Percentiles rank a stretch among this genome's conserved stretches.
Evolutionary conservation across 176 grass and related monocot genomes (phyloP).

Genomic region (Melocanna baccifera): DNA sequence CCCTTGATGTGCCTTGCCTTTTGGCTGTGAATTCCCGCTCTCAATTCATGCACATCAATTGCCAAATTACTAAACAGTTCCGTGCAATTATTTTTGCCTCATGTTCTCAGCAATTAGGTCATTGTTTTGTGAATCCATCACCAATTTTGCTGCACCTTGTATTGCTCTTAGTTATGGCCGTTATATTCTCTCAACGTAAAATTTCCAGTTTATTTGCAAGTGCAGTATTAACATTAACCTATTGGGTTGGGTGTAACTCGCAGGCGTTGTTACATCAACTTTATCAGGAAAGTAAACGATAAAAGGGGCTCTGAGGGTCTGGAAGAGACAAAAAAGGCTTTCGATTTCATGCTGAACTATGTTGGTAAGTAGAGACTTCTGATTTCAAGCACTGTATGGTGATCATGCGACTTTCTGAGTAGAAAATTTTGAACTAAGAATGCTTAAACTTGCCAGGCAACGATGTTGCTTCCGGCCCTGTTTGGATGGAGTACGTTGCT

Average conservation of each 20-base stretch:
- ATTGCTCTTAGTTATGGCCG: background rate
- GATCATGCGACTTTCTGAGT: background rate
- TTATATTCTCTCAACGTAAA: background rate
- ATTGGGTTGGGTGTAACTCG: slow-evolving; percentile 28
- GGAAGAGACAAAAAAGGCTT: slow-evolving; percentile 93
- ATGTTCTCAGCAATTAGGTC: background rate
- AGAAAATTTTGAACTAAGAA: background rate
- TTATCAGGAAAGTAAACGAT: slow-evolving; percentile 75
- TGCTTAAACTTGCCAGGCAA: slow-evolving; percentile 47
- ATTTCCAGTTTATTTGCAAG: background rate
- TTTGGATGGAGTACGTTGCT: slow-evolving; percentile 96
- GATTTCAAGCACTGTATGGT: background rate
- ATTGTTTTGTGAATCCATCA: background rate
- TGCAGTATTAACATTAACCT: background rate
- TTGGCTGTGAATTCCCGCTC: background rate
- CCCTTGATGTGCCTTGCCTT: background rate
- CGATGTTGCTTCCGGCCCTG: slow-evolving; percentile 85
- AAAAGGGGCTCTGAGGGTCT: slow-evolving; percentile 76
- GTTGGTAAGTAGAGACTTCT: slow-evolving; percentile 55
- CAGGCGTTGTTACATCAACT: slow-evolving; percentile 92
- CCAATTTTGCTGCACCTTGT: background rate
- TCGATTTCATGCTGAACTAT: slow-evolving; percentile 93
- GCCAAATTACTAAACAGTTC: background rate
- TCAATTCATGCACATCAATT: background rate
- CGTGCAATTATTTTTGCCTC: background rate